A percentile compares a stretch with the other conserved stretches of the same genome.
These are phyloP conservation scores for Groenewaldozyma auringiensis DNA, from an alignment of 1,139 yeast species.

Conservation along the genomic window DNA sequence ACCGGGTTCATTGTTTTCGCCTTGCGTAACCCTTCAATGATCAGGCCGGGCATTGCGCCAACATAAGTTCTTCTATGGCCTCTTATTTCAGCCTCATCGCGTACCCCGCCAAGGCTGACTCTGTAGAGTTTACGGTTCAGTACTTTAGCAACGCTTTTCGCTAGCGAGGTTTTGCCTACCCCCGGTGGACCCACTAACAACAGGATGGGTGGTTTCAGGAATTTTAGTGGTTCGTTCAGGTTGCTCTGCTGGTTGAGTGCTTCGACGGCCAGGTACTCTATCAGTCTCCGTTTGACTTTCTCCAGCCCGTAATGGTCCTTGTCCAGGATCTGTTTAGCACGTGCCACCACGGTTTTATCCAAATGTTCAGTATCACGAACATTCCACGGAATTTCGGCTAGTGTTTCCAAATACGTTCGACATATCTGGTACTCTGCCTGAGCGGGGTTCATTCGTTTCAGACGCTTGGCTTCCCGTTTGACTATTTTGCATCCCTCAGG, in stretches of 20 bases:
- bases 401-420: conserved; percentile 61
- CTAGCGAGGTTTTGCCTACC: conserved; percentile 87
- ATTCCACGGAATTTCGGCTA: conserved; percentile 53
- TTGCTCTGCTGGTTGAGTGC: conserved; percentile 41
- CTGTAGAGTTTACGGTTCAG: conserved; percentile 75
- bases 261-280: conserved; percentile 75
- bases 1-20: conserved; percentile 81
- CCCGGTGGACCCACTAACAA: conserved; percentile 93
- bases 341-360: conserved; percentile 39
- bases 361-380: conserved; percentile 23
- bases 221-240: background rate
- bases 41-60: conserved; percentile 88
- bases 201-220: conserved; percentile 57
- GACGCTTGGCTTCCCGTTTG: conserved; percentile 54
- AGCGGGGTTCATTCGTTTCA: conserved; percentile 55
- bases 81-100: conserved; percentile 84
- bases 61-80: conserved; percentile 92
- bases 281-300: conserved; percentile 69
- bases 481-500: conserved; percentile 41
- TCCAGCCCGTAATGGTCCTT: conserved; percentile 79
- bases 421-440: conserved; percentile 72
- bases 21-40: conserved; percentile 71
- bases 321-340: conserved; percentile 58
- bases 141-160: conserved; percentile 77
- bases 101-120: conserved; percentile 79